Conservation (phyloP, 129 eudicot genomes). For the Calendula officinalis region DNA sequence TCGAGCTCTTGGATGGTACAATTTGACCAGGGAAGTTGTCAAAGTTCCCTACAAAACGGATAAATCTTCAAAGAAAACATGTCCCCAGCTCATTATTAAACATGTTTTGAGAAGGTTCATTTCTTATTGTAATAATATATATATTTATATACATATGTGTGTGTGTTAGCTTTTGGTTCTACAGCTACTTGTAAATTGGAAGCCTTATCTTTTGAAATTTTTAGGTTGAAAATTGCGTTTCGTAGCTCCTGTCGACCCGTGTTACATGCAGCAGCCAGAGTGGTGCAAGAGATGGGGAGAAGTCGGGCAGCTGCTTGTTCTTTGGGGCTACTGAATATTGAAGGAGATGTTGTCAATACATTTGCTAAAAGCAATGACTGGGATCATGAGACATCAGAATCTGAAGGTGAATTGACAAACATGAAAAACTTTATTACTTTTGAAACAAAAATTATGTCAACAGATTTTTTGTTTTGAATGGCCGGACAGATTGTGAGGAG, state of each 20-base stretch:
- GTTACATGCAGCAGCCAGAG: conserved; percentile 94
- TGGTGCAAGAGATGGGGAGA: conserved; percentile 98
- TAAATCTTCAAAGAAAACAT: conserved; percentile 73
- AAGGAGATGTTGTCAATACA: conserved; percentile 71
- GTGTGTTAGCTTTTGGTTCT: too few relatives aligned
- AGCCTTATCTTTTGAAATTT: neutral
- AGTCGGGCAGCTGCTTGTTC: conserved; percentile 97
- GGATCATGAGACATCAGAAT: conserved; percentile 59
- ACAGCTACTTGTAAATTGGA: conserved; percentile 2
- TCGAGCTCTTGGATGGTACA: conserved; percentile 97
- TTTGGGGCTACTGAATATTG: conserved; percentile 81
- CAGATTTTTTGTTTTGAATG: too few relatives aligned
- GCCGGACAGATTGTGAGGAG: conserved; percentile 57
- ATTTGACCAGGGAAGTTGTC: conserved; percentile 81
- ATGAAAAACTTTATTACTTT: neutral
- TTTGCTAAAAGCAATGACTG: conserved; percentile 57
- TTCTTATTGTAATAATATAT: conserved; percentile 13
- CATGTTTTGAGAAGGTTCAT: conserved; percentile 94
- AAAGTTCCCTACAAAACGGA: conserved; percentile 58
- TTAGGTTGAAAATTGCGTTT: conserved; percentile 82
- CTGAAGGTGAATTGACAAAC: conserved; percentile 63
- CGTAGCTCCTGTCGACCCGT: conserved; percentile 97
- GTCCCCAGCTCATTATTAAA: conserved; percentile 90
- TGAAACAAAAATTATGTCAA: too few relatives aligned
- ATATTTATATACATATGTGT: neutral